Conservation (phyloP, 164 flowering plant species). For the Litsea cubeba region DNA sequence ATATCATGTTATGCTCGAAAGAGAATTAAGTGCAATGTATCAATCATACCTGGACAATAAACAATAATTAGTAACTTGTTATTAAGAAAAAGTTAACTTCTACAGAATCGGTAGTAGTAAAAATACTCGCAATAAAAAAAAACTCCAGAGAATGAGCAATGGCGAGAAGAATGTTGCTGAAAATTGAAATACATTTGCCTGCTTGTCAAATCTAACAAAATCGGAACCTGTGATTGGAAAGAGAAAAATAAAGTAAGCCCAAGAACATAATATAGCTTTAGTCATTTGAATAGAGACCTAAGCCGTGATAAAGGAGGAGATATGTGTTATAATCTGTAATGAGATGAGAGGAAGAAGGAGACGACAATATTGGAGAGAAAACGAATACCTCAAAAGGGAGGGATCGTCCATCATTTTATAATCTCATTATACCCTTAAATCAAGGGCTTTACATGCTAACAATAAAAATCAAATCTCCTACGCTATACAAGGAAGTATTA, state of each 20-base stretch:
- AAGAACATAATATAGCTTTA: background rate
- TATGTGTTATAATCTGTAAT: too few species aligned
- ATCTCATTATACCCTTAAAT: too few species aligned
- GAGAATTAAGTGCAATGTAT: too few species aligned
- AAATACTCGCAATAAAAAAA: slow-evolving; percentile 35
- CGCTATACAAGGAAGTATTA: too few species aligned
- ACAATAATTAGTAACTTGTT: background rate
- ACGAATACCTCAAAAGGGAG: too few species aligned
- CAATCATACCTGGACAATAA: background rate
- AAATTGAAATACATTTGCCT: slow-evolving; percentile 35
- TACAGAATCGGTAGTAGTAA: slow-evolving; percentile 18
- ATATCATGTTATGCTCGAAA: background rate
- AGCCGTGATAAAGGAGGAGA: too few species aligned
- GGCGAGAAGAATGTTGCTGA: slow-evolving; percentile 30
- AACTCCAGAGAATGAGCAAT: slow-evolving; percentile 40
- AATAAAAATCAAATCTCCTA: too few species aligned
- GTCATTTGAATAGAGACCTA: background rate
- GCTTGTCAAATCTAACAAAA: slow-evolving; percentile 38
- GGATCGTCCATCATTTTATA: too few species aligned
- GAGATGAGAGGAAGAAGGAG: too few species aligned
- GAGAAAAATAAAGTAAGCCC: background rate
- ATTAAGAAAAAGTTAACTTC: slow-evolving; percentile 10
- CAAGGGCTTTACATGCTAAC: too few species aligned
- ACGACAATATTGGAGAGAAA: too few species aligned
- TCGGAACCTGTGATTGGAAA: slow-evolving; percentile 31